Conservation (phyloP, 2,329 filamentous ascomycete species). For the Fusarium sp. region DNA sequence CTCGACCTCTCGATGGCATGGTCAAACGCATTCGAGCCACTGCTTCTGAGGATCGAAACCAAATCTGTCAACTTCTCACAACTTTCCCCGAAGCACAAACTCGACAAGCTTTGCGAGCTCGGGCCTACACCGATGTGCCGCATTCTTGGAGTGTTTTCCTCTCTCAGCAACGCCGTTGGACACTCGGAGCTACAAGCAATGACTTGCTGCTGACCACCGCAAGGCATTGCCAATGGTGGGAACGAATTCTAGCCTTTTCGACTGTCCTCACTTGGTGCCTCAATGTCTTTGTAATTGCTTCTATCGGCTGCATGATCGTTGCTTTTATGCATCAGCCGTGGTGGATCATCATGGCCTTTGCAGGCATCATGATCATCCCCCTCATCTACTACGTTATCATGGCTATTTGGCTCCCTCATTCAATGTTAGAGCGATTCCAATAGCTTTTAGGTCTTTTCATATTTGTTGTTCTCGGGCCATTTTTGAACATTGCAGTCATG, state of each 20-base stretch:
- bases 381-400: slow-evolving; percentile 41
- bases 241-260: slow-evolving; percentile 38
- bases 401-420: slow-evolving; percentile 39
- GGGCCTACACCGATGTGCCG: slow-evolving; percentile 54
- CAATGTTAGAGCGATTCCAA: slow-evolving; percentile 35
- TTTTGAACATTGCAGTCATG: slow-evolving; percentile 43
- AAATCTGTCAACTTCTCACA: slow-evolving; percentile 42
- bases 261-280: slow-evolving; percentile 42
- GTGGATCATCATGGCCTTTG: slow-evolving; percentile 43
- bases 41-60: slow-evolving; percentile 41
- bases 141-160: slow-evolving; percentile 54
- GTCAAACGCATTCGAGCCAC: slow-evolving; percentile 41
- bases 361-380: slow-evolving; percentile 42
- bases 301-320: slow-evolving; percentile 43
- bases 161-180: slow-evolving; percentile 43
- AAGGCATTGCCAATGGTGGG: slow-evolving; percentile 41
- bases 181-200: slow-evolving; percentile 43
- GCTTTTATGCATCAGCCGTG: slow-evolving; percentile 43
- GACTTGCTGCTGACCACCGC: slow-evolving; percentile 35
- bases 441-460: slow-evolving; percentile 36
- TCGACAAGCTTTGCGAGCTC: slow-evolving; percentile 53
- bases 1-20: slow-evolving; percentile 35
- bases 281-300: slow-evolving; percentile 42
- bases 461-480: slow-evolving; percentile 40
- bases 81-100: slow-evolving; percentile 51